A percentile compares a stretch with the other conserved stretches of the same genome.
Evolutionary conservation across 345 rosid species (phyloP).

Genomic region (Erysimum cheiranthoides): DNA sequence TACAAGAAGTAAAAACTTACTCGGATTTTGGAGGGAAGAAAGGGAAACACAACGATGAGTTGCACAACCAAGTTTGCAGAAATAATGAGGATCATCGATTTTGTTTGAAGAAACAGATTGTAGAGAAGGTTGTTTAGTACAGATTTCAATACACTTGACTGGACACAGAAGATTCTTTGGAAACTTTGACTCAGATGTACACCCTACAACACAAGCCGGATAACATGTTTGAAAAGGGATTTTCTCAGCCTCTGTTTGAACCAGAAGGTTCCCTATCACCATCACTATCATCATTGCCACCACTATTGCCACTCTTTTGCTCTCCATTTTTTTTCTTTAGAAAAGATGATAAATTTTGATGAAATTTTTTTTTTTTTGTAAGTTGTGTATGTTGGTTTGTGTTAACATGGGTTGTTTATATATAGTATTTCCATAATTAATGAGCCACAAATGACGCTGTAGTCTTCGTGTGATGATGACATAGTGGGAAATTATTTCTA

Average conservation of each 20-base stretch:
- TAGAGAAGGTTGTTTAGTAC: neutral
- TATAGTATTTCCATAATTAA: neutral
- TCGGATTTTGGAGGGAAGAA: conserved; percentile 4
- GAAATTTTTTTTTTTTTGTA: neutral
- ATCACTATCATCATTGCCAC: conserved; percentile 1
- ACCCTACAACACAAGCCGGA: neutral
- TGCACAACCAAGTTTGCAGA: conserved; percentile 17
- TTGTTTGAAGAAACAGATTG: neutral
- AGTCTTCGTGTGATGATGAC: neutral
- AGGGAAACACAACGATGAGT: conserved; percentile 4
- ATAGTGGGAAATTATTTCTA: neutral
- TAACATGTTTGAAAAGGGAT: neutral
- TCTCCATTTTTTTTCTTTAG: neutral
- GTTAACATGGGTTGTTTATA: conserved; percentile 1
- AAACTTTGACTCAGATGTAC: neutral
- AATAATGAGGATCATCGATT: neutral
- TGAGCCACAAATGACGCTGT: neutral
- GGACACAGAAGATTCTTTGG: neutral
- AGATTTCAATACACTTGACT: neutral
- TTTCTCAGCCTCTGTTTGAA: neutral
- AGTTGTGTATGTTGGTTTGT: neutral
- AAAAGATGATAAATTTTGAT: neutral
- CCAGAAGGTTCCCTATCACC: neutral
- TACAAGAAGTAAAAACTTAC: neutral
- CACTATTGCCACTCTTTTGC: neutral